Base-by-base conservation (phyloP, 2,329 filamentous ascomycete species). In the Ophiostoma ips region DNA sequence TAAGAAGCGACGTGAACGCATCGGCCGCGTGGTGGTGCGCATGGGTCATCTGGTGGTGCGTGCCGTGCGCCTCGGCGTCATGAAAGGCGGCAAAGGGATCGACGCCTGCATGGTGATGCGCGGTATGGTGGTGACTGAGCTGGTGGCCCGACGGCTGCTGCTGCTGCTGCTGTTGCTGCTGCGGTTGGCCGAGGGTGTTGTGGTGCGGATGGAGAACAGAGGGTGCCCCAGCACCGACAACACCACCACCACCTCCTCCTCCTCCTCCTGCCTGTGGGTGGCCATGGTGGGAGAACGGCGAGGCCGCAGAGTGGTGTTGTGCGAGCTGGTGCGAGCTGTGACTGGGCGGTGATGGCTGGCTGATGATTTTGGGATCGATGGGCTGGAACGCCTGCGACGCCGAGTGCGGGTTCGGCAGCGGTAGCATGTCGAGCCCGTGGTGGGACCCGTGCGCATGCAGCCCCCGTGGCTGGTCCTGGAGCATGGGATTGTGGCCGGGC, bases 311-410 rank as follows among this genome's bases (percentile, higher is more conserved):
- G 28, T 45, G 43, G 18, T 45, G 33, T 16, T 36, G 33, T 19
- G 44, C 18, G 5, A 35, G 44, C 31, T 35, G 31, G 13, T 46
- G 44, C 3, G 19, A 8, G 44, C 31, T 19, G 44, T 46, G 44
- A 7, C n/a, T 35, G 31, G 62, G 59, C 21, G 58, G 58, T 2
- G 60, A 55, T 1, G 64, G 58, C 48, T 71, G 69, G 43, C 66
- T 70, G 56, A 77, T 77, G 49, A 78, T 77, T 56, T 75, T 73
- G n/a, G 75, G 75, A 58, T 79, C 75, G 60, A 79, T 77, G 24
- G 74, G 75, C 49, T 76, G 72, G 58, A 64, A 63, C 34, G 59
- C 59, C 13, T 19, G 63, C 55, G 21, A 61, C 12, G 21, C 62
- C 55, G 21, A 61, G 18, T 58, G 52, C 56, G 54, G 35, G 53